phyloP scores from a whole-genome alignment of 805 yeast species.

The Nakazawaea pomicola region DNA sequence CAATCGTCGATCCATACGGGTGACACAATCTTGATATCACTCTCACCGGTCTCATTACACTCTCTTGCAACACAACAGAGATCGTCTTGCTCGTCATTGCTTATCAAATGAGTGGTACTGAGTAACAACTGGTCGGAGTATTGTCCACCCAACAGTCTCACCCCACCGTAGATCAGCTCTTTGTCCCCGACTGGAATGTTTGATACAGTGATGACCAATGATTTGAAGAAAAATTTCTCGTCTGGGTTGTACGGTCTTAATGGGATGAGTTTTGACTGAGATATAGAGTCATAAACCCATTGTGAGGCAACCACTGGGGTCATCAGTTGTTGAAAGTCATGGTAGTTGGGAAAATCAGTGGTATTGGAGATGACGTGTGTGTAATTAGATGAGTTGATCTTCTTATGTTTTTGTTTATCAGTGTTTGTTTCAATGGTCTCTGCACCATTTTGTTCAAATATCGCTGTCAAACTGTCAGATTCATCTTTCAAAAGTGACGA shows the following conservation, averaged over 20 bases:
- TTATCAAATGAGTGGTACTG: conserved; percentile 75
- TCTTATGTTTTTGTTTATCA: conserved; percentile 18
- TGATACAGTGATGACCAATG: conserved; percentile 56
- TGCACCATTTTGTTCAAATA: conserved; percentile 23
- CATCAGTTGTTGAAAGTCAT: conserved; percentile 43
- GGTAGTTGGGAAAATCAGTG: conserved; percentile 47
- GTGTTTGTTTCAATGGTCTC: conserved; percentile 16
- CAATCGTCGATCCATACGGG: conserved; percentile 83
- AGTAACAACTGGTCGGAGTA: conserved; percentile 56
- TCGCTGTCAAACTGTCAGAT: conserved; percentile 14
- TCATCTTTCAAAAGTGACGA: conserved; percentile 14
- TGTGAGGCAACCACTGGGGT: conserved; percentile 59
- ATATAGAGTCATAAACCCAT: conserved; percentile 54
- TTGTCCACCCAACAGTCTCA: conserved; percentile 74
- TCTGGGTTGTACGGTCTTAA: conserved; percentile 67
- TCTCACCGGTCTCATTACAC: conserved; percentile 25
- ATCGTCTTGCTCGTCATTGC: conserved; percentile 48
- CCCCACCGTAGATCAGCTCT: conserved; percentile 65
- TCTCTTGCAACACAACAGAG: conserved; percentile 53
- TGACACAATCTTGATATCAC: conserved; percentile 53
- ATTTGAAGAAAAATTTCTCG: conserved; percentile 58
- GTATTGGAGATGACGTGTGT: conserved; percentile 51
- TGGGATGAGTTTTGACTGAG: conserved; percentile 37
- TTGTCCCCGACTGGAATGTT: conserved; percentile 53
- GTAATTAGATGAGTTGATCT: conserved; percentile 16